Conservation (phyloP, 306 rosid species). For the Vicia villosa region DNA sequence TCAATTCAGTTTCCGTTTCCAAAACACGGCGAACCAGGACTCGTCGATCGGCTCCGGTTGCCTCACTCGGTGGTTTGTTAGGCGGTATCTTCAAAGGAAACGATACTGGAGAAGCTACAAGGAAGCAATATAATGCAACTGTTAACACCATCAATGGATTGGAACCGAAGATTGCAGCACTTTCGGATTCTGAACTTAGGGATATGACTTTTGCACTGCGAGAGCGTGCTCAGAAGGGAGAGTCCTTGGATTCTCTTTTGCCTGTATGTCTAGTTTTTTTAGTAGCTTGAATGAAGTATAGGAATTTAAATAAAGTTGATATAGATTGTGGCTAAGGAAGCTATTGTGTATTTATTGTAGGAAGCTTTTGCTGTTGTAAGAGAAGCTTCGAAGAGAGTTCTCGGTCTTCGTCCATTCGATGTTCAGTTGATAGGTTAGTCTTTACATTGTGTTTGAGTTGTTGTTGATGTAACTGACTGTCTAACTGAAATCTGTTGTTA, state of each 20-base stretch:
- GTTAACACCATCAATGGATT: constrained; percentile 61
- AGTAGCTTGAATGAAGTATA: background rate
- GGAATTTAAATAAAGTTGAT: background rate
- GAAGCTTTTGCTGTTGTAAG: constrained; percentile 95
- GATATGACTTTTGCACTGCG: constrained; percentile 61
- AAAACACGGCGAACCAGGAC: constrained; percentile 37
- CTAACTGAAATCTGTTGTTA: background rate
- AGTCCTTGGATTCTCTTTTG: constrained; percentile 82
- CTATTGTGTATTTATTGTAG: constrained; percentile 42
- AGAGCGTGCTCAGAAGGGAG: constrained; percentile 72
- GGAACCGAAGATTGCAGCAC: constrained; percentile 64
- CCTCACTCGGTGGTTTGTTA: constrained; percentile 82
- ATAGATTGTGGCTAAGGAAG: constrained; percentile 22
- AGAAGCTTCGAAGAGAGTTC: constrained; percentile 92
- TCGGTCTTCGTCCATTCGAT: constrained; percentile 96
- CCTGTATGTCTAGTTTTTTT: constrained; percentile 47
- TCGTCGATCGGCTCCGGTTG: constrained; percentile 44
- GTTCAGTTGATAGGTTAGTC: constrained; percentile 80
- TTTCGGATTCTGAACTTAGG: constrained; percentile 84
- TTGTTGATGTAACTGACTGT: constrained; percentile 17
- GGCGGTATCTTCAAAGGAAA: constrained; percentile 82
- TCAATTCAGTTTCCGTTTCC: constrained; percentile 24
- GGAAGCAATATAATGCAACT: constrained; percentile 73
- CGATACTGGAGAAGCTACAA: constrained; percentile 85
- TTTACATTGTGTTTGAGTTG: background rate